A percentile compares a stretch with the other conserved stretches of the same genome.
Conservation (phyloP, 2,329 filamentous ascomycete species). For the Orbilia oligospora region DNA sequence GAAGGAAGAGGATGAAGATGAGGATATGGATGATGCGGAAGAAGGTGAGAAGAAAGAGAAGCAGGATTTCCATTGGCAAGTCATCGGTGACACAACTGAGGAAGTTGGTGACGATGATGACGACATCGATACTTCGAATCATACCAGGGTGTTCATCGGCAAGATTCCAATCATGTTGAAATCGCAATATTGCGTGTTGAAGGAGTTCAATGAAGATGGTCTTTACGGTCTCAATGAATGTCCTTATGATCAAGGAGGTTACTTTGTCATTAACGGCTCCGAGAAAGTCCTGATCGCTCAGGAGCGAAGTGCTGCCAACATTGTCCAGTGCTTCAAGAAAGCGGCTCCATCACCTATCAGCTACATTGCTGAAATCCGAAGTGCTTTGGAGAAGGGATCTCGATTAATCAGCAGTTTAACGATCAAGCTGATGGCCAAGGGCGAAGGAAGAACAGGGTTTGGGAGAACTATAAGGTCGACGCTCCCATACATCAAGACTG, state of each 20-base stretch:
- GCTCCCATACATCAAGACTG: constrained; percentile 91
- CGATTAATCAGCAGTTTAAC: constrained; percentile 92
- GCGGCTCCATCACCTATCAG: constrained; percentile 91
- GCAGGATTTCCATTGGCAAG: constrained; percentile 64
- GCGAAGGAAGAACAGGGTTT: constrained; percentile 79
- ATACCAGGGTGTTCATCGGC: constrained; percentile 81
- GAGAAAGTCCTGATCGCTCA: constrained; percentile 99
- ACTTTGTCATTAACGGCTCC: constrained; percentile 99
- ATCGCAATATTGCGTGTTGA: constrained; percentile 92
- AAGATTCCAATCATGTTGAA: constrained; percentile 98
- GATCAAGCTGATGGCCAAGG: constrained; percentile 90
- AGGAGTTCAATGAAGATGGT: constrained; percentile 84
- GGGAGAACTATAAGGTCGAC: constrained; percentile 91
- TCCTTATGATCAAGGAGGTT: constrained; percentile 97
- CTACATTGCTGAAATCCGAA: constrained; percentile 95
- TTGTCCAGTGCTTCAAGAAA: constrained; percentile 99
- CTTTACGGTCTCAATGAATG: constrained; percentile 95
- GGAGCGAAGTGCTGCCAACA: constrained; percentile 96
- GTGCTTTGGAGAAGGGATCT: constrained; percentile 95
- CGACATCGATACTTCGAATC: constrained; percentile 66
- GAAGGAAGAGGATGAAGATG: constrained; percentile 77
- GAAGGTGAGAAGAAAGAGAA: constrained; percentile 65
- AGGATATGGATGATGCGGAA: constrained; percentile 67
- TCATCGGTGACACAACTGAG: constrained; percentile 66
- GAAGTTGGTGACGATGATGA: constrained; percentile 71